Percentiles rank a stretch among this genome's conserved stretches.
phyloP scores from a whole-genome alignment of 2,329 filamentous ascomycete genomes.

The Phoma sp. region DNA sequence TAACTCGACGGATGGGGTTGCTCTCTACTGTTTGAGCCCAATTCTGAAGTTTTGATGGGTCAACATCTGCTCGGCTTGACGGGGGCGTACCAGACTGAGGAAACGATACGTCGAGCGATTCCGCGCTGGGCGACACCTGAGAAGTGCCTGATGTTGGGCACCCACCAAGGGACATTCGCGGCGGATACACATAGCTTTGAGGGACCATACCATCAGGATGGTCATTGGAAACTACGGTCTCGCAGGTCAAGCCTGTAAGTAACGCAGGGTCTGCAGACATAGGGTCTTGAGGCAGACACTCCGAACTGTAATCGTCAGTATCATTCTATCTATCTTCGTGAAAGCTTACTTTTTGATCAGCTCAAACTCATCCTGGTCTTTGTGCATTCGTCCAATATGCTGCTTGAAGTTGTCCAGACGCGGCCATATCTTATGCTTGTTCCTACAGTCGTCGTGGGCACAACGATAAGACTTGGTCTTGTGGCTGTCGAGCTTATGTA shows the following conservation, averaged over 20 bases:
- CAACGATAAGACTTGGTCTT: conserved; percentile 63
- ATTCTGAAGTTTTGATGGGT: neutral
- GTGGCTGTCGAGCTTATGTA: conserved; percentile 63
- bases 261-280: conserved; percentile 31
- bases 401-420: conserved; percentile 86
- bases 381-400: conserved; percentile 75
- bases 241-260: conserved; percentile 38
- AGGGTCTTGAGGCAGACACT: conserved; percentile 12
- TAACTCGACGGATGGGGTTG: too few relatives aligned
- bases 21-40: neutral
- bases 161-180: neutral
- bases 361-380: conserved; percentile 50
- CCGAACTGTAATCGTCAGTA: conserved; percentile 37
- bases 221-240: conserved; percentile 12
- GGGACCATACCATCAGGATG: neutral
- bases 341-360: conserved; percentile 55
- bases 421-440: conserved; percentile 74
- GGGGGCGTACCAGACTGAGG: neutral
- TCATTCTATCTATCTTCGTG: neutral
- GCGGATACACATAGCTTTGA: neutral
- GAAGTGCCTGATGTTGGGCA: neutral
- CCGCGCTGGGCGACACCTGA: neutral
- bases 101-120: neutral
- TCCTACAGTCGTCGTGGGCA: conserved; percentile 61
- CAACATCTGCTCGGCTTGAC: neutral